phyloP scores from a whole-genome alignment of 345 rosid genomes.

The Pistacia integerrima region DNA sequence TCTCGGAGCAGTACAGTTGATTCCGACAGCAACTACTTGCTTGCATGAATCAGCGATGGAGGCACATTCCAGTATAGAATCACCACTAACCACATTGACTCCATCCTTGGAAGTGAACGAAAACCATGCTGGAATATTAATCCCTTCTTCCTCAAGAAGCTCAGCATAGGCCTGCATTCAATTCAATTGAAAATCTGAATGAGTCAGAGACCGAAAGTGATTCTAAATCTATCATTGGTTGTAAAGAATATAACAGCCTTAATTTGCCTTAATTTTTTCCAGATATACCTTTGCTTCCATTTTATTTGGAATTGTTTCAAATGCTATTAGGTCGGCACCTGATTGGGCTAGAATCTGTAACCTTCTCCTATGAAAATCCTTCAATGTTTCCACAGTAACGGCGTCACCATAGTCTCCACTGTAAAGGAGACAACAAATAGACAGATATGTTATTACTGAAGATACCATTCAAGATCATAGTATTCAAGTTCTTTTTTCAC shows the following conservation, averaged over 20 bases:
- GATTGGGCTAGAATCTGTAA: conserved; percentile 64
- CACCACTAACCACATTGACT: conserved; percentile 69
- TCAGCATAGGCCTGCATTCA: conserved; percentile 68
- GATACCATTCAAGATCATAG: background rate
- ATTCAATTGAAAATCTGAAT: conserved; percentile 4
- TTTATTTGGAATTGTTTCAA: conserved; percentile 90
- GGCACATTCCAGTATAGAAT: conserved; percentile 69
- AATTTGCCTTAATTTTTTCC: background rate
- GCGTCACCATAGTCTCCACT: conserved; percentile 76
- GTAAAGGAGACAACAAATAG: conserved; percentile 7
- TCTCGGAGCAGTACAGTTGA: conserved; percentile 87
- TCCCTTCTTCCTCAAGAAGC: conserved; percentile 76
- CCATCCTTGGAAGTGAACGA: conserved; percentile 78
- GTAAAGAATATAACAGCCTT: background rate
- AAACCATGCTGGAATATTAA: conserved; percentile 81
- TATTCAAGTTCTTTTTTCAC: background rate
- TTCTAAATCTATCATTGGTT: background rate
- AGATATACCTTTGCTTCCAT: conserved; percentile 76
- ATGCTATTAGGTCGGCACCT: conserved; percentile 81
- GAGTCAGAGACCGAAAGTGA: background rate
- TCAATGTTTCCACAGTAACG: conserved; percentile 58
- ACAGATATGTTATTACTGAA: background rate
- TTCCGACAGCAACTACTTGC: conserved; percentile 72
- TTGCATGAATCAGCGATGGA: conserved; percentile 72
- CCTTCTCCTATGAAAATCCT: conserved; percentile 88